Evolutionary conservation across 768 basidiomycete species (phyloP).

Genomic region (Cyathus striatus): DNA sequence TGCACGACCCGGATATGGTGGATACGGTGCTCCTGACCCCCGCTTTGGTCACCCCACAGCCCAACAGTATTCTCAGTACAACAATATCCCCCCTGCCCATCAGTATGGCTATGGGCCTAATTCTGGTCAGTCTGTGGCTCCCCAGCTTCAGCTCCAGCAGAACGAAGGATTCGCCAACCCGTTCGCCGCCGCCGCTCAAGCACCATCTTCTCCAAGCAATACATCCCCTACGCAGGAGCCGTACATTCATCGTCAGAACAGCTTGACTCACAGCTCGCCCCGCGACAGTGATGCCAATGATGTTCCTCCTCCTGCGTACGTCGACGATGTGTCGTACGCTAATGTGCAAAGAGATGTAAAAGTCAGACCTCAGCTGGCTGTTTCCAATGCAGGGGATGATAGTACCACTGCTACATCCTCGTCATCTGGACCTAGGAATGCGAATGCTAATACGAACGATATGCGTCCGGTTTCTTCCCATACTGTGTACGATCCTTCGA

Average conservation of each 20-base stretch:
- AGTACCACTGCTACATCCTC: not conserved
- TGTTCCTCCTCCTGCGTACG: slow-evolving; percentile 19
- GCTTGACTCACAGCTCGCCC: no score
- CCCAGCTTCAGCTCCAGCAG: not conserved
- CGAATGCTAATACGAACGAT: not conserved
- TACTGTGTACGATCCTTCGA: slow-evolving; percentile 14
- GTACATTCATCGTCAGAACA: slow-evolving; percentile 8
- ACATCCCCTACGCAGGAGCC: slow-evolving; percentile 1
- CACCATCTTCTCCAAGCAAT: not conserved
- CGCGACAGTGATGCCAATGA: no score
- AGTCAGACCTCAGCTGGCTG: not conserved
- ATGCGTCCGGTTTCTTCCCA: slow-evolving; percentile 6
- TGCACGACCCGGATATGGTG: not conserved
- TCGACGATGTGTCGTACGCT: slow-evolving; percentile 11
- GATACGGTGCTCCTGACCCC: not conserved
- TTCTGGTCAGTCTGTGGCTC: not conserved
- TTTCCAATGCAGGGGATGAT: not conserved
- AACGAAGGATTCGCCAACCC: slow-evolving; percentile 8
- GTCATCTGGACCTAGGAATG: not conserved
- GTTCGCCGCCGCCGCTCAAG: not conserved
- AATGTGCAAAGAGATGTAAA: slow-evolving; percentile 17
- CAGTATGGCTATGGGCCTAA: not conserved
- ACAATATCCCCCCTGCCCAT: not conserved
- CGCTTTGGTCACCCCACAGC: not conserved
- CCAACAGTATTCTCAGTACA: not conserved